Evolutionary conservation across 2,329 filamentous ascomycete species (phyloP), one percentile per base, ranked within the genome.

Genomic region (Paecilomyces variotii): DNA sequence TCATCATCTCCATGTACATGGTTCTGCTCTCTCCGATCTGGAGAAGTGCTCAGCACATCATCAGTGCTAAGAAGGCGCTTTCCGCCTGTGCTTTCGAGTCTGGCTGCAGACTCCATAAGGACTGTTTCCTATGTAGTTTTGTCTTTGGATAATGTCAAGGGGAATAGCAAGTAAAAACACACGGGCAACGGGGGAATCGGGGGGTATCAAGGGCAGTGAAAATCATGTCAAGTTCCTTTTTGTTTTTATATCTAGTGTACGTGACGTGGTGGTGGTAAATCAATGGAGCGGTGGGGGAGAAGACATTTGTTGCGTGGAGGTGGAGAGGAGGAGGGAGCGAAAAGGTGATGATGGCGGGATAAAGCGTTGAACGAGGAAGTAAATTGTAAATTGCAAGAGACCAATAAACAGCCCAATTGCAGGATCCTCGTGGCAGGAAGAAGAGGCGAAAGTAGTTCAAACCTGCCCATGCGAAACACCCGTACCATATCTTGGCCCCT

Each of bases 191-290:
- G 50, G 30, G 25, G n/a, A 52, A 52, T 2, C 9, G 25, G 50
- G 50, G 50, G 50, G 50, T 52, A 52, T 52, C 50, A 52, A 52
- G 59, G 57, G 54, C n/a, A 35, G 52, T 53, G 50, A 61, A 60
- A 60, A 60, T 56, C 55, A 25, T 57, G 52, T 55, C 60, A 60
- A 59, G 59, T 61, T 61, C 59, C 55, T 61, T 58, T 56, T 60
- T 58, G 57, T 58, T 54, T 55, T 57, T 51, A 58, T 61, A 60
- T 58, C 60, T 61, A 61, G 53, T 57, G 56, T 56, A 61, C 14
- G 34, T 49, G 55, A 39, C 19, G 19, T 19, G 26, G 32, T 28
- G 14, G 50, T 52, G 50, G 27, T 52, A 52, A 52, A 28, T 27
- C 50, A n/a, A 28, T 52, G 9, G 55, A 56, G 60, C 39, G 26